phyloP scores from a whole-genome alignment of 306 rosid genomes.

The Rosa lucieae region DNA sequence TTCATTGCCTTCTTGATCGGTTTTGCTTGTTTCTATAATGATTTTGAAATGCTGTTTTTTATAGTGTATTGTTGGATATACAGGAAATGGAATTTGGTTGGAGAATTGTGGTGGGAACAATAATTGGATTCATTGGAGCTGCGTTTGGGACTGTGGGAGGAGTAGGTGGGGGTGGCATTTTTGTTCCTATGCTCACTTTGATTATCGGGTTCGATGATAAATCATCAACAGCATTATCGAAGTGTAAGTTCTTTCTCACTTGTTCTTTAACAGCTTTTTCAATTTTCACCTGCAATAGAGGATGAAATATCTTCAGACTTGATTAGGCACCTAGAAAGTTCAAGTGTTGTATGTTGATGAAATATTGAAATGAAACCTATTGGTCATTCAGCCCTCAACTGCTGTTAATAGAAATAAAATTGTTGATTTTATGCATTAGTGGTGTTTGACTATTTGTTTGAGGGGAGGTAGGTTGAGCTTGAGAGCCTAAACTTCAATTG shows the following conservation, averaged over 20 bases:
- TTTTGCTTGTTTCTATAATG: background rate
- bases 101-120: slow-evolving; percentile 55
- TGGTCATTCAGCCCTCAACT: background rate
- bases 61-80: slow-evolving; percentile 11
- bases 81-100: slow-evolving; percentile 80
- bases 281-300: background rate
- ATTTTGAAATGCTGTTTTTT: slow-evolving; percentile 15
- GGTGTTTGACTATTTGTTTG: background rate
- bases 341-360: background rate
- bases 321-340: background rate
- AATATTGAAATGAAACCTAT: background rate
- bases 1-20: background rate
- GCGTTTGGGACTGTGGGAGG: slow-evolving; percentile 93
- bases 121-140: slow-evolving; percentile 76
- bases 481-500: background rate
- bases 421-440: background rate
- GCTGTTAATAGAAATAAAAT: background rate
- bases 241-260: slow-evolving; percentile 44
- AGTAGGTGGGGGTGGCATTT: slow-evolving; percentile 90
- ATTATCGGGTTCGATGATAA: slow-evolving; percentile 78
- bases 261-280: background rate
- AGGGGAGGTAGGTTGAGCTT: background rate
- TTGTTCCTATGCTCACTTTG: slow-evolving; percentile 84
- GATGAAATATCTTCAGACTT: background rate
- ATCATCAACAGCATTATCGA: slow-evolving; percentile 78